Base-by-base conservation (phyloP, 1,139 yeast genomes). In the Pichia sp. region DNA sequence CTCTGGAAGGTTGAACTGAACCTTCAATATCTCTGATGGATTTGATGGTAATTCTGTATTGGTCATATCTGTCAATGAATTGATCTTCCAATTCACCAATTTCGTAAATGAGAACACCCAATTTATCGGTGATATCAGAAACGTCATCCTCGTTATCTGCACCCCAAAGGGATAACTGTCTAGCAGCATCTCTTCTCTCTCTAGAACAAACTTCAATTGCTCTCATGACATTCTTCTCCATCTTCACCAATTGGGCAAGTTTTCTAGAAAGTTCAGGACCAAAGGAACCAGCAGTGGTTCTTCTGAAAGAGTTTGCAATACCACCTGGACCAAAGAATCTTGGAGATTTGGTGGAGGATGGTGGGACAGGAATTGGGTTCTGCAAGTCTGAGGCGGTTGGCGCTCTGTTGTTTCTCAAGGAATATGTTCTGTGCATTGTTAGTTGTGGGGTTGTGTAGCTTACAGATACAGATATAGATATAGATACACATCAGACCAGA, bases 11-110 rank as follows among this genome's bases (percentile, higher is more conserved):
- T 62, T 82, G 91, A 44, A 84, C 91, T 32, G 88, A 79, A 39
- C 83, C 84, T 65, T 84, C 94, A 51, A 84, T 82, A 64, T 84
- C 83, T 65, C 93, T 72, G 55, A 84, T 75, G 29, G 84, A 71
- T 64, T 83, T 83, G 59, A 84, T 64, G 39, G 91, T 81, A 56
- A 82, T 73, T 68, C 94, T 76, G 68, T 82, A 81, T 63, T 81
- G 91, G 56, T 84, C 94, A 60, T 83, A 80, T 63, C 81, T 77
- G 66, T 80, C 91, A 53, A 83, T 82, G 66, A 78, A 84, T 61
- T 80, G 88, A 63, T 82, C 93, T 64, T 84, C 94, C 56, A 82
- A 69, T 63, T 82, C 93, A 64, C 91, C 94, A 58, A 83, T 66
- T 63, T 84, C 94, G 59, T 74, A 81, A 48, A 83, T 71, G 46